These are phyloP conservation scores for Corymbia calophylla DNA, from an alignment of 441 rosid genomes.

Conservation along the genomic window DNA sequence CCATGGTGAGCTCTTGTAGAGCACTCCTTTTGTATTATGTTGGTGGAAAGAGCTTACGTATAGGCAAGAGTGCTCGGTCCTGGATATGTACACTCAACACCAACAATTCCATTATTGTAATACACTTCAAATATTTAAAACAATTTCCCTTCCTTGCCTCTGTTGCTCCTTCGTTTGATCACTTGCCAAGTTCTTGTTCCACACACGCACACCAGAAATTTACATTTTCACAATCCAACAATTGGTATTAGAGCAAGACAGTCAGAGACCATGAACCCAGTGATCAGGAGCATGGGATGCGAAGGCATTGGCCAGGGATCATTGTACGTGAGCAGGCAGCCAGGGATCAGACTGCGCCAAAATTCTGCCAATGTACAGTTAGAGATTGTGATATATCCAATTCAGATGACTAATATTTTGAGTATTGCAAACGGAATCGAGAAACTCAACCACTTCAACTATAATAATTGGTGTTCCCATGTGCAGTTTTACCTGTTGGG, in stretches of 20 bases:
- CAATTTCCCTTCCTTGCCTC: not conserved
- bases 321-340: not conserved
- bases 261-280: not conserved
- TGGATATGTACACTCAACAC: not conserved
- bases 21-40: not conserved
- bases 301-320: not conserved
- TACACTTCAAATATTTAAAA: not conserved
- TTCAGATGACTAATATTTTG: not conserved
- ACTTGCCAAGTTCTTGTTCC: not conserved
- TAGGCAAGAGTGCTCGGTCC: not conserved
- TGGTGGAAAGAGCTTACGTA: not conserved
- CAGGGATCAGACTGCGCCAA: not conserved
- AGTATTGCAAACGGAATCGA: rapidly evolving
- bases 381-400: not conserved
- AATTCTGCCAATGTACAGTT: not conserved
- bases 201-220: not conserved
- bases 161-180: not conserved
- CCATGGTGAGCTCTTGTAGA: not conserved
- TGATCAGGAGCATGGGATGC: rapidly evolving
- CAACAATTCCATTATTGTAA: not conserved
- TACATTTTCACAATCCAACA: not conserved
- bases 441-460: not conserved
- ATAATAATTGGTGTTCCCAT: not conserved
- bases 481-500: not conserved
- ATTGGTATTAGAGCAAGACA: not conserved